Conservation (phyloP, 768 basidiomycete species). For the Kwoniella newhampshirensis region DNA sequence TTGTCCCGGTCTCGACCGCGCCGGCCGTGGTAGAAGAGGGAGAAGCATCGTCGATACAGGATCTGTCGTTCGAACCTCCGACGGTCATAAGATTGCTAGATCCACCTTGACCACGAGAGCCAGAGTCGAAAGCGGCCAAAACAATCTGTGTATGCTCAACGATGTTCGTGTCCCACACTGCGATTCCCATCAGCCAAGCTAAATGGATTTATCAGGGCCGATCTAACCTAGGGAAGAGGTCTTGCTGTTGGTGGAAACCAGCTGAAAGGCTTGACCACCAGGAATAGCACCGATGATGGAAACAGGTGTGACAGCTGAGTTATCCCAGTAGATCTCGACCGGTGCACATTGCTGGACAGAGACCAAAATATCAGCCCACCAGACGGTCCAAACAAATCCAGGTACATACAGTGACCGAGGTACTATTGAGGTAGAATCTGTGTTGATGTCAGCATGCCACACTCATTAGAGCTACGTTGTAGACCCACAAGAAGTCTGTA, state of each 20-base stretch:
- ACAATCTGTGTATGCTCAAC: slow-evolving; percentile 60
- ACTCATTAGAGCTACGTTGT: slow-evolving; percentile 1
- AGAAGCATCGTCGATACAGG: slow-evolving; percentile 61
- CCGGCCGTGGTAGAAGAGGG: slow-evolving; percentile 44
- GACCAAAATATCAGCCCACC: background rate
- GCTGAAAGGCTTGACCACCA: slow-evolving; percentile 59
- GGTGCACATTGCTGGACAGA: slow-evolving; percentile 33
- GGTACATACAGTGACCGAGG: slow-evolving; percentile 34
- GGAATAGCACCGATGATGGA: slow-evolving; percentile 63
- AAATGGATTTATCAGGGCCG: background rate
- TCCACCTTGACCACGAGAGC: slow-evolving; percentile 58
- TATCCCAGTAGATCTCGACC: slow-evolving; percentile 44
- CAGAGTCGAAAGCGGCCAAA: slow-evolving; percentile 37
- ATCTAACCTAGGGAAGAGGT: slow-evolving; percentile 46
- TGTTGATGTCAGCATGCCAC: too few species aligned
- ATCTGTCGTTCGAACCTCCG: slow-evolving; percentile 57
- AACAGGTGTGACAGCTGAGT: slow-evolving; percentile 31
- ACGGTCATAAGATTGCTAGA: slow-evolving; percentile 61
- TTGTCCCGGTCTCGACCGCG: slow-evolving; percentile 21
- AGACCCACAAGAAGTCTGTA: slow-evolving; percentile 39
- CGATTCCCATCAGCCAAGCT: too few species aligned
- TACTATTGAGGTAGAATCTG: slow-evolving; percentile 46
- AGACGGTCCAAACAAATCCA: too few species aligned
- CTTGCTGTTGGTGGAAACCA: slow-evolving; percentile 54
- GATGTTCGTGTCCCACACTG: slow-evolving; percentile 63